phyloP scores from a whole-genome alignment of 805 yeast genomes.

The Lipomyces oligophaga region DNA sequence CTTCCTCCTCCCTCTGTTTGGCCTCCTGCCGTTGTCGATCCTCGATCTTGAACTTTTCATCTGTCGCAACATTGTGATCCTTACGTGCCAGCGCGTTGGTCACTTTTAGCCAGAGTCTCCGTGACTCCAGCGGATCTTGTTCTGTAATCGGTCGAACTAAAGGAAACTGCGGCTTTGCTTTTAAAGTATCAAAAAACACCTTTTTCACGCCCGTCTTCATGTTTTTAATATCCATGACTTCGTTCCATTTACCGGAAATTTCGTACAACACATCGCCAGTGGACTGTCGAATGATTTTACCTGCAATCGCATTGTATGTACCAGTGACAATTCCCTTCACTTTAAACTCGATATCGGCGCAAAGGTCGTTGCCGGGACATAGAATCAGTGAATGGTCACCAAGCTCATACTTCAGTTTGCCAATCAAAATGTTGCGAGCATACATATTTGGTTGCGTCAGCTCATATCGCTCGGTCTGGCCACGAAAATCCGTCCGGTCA shows the following conservation, averaged over 20 bases:
- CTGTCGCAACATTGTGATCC: conserved; percentile 80
- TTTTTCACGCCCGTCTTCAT: conserved; percentile 46
- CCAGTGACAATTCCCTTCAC: conserved; percentile 94
- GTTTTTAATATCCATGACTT: conserved; percentile 64
- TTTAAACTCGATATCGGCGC: conserved; percentile 86
- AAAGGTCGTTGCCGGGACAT: conserved; percentile 54
- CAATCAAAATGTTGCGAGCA: conserved; percentile 88
- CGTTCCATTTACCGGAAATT: conserved; percentile 92
- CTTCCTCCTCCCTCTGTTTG: conserved; percentile 69
- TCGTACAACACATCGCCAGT: conserved; percentile 57
- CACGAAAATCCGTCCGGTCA: conserved; percentile 49
- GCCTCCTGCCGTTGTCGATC: conserved; percentile 76
- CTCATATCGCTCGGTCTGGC: conserved; percentile 62
- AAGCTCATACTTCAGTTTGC: conserved; percentile 81
- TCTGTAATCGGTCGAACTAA: conserved; percentile 70
- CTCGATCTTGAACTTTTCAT: conserved; percentile 82
- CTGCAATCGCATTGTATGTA: conserved; percentile 83
- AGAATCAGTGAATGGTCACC: conserved; percentile 86
- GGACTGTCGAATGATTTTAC: conserved; percentile 53
- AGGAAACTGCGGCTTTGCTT: conserved; percentile 55
- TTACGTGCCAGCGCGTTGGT: conserved; percentile 73
- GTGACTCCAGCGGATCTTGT: conserved; percentile 77
- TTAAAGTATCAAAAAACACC: conserved; percentile 58
- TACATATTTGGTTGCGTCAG: conserved; percentile 95
- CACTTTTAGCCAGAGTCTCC: conserved; percentile 79